These are phyloP conservation scores for Punica granatum DNA, from an alignment of 345 rosid species.

Conservation along the genomic window DNA sequence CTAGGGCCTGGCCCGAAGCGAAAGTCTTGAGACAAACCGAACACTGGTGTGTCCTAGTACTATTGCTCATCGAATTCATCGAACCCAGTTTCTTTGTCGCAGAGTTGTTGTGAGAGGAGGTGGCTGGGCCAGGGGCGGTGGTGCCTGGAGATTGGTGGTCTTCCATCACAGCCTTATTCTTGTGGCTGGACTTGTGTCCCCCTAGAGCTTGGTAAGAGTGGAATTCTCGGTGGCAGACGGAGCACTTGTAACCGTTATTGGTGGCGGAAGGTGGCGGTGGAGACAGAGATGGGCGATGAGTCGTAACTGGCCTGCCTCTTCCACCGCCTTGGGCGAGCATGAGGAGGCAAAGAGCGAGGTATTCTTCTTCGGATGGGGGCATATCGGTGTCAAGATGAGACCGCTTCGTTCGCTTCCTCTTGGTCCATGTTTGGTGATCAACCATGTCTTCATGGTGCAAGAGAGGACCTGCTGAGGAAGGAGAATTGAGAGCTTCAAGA, in stretches of 20 bases:
- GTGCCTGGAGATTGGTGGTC: background rate
- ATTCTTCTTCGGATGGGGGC: conserved; percentile 1
- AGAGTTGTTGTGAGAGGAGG: background rate
- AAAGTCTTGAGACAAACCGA: conserved; percentile 61
- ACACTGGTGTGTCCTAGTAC: conserved; percentile 33
- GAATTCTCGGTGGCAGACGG: conserved; percentile 31
- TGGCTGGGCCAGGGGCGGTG: background rate
- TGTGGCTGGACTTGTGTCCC: conserved; percentile 48
- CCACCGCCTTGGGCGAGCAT: conserved; percentile 5
- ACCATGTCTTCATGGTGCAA: conserved; percentile 2
- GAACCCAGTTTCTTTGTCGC: background rate
- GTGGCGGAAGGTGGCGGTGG: background rate
- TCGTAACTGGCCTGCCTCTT: background rate
- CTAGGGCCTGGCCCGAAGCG: conserved; percentile 72
- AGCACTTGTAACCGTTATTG: conserved; percentile 16
- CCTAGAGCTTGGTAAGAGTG: conserved; percentile 47
- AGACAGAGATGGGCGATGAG: background rate
- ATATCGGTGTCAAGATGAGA: background rate
- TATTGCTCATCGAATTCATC: conserved; percentile 16
- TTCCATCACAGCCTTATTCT: conserved; percentile 15
- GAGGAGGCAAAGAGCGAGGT: conserved; percentile 6
- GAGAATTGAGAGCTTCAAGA: conserved; percentile 19
- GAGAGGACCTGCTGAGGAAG: background rate
- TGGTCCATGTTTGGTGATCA: background rate
- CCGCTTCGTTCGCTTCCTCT: conserved; percentile 8